Conservation (phyloP, 2,329 filamentous ascomycete species). For the Rutstroemia sydowiana region DNA sequence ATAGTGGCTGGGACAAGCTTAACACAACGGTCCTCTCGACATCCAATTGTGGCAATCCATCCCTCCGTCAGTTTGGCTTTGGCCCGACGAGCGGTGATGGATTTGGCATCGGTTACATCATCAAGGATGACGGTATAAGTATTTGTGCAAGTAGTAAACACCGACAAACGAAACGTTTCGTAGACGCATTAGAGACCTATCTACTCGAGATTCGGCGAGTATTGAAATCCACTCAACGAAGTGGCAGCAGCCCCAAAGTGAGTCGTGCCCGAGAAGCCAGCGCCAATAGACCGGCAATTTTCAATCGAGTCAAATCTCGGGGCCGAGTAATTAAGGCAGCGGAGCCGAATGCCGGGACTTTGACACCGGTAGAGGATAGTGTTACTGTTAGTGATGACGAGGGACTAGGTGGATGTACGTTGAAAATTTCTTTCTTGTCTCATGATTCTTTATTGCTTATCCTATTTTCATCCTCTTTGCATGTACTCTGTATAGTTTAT, state of each 20-base stretch:
- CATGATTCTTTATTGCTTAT: neutral
- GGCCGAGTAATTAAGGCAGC: slow-evolving; percentile 63
- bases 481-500: neutral
- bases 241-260: slow-evolving; percentile 42
- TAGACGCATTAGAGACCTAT: slow-evolving; percentile 85
- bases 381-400: slow-evolving; percentile 73
- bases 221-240: slow-evolving; percentile 59
- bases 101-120: slow-evolving; percentile 97
- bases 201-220: slow-evolving; percentile 84
- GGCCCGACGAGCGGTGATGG: slow-evolving; percentile 89
- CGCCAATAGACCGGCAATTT: slow-evolving; percentile 21
- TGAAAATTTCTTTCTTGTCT: slow-evolving; percentile 6
- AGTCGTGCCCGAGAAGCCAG: slow-evolving; percentile 55
- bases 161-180: slow-evolving; percentile 81
- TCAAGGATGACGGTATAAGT: slow-evolving; percentile 86
- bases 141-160: slow-evolving; percentile 94
- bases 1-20: too few relatives aligned
- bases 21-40: slow-evolving; percentile 93
- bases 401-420: slow-evolving; percentile 87
- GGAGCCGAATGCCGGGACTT: slow-evolving; percentile 41
- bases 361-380: slow-evolving; percentile 62
- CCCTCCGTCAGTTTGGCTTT: slow-evolving; percentile 91
- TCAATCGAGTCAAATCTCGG: slow-evolving; percentile 56
- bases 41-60: slow-evolving; percentile 97
- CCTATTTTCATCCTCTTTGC: slow-evolving; percentile 7